These are phyloP conservation scores for Theobroma cacao DNA, from an alignment of 345 rosid genomes.

Conservation along the genomic window DNA sequence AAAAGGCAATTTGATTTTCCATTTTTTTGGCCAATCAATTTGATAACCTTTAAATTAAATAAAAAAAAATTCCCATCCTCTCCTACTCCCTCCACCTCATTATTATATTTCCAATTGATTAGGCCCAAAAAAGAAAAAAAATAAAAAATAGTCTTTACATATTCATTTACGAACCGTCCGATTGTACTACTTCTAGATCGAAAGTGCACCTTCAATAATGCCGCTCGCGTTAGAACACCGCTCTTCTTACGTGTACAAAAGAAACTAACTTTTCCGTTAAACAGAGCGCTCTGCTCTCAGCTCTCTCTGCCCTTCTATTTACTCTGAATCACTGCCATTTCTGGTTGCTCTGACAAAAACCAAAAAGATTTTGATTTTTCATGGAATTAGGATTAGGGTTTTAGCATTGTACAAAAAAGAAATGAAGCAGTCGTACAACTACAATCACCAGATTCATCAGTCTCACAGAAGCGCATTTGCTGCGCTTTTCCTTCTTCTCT, in stretches of 20 bases:
- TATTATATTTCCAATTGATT: too few species aligned
- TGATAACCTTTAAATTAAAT: too few species aligned
- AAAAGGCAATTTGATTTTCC: too few species aligned
- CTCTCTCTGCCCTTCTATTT: too few species aligned
- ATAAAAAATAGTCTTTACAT: background rate
- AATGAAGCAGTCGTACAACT: slow-evolving; percentile 35
- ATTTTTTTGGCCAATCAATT: too few species aligned
- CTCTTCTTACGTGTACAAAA: background rate
- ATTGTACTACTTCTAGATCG: background rate
- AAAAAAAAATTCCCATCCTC: too few species aligned
- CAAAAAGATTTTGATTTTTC: background rate
- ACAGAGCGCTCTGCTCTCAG: too few species aligned
- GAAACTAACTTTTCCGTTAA: too few species aligned
- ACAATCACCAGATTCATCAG: slow-evolving; percentile 20
- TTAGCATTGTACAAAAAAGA: slow-evolving; percentile 16
- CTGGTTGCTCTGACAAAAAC: too few species aligned
- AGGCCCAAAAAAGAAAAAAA: too few species aligned
- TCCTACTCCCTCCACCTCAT: too few species aligned
- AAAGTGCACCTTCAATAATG: background rate
- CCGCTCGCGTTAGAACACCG: background rate
- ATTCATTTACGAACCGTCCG: background rate
- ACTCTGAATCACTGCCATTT: too few species aligned
- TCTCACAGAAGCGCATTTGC: slow-evolving; percentile 46
- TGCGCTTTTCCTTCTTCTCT: slow-evolving; percentile 45
- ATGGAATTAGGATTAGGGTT: slow-evolving; percentile 7